Base-by-base conservation (phyloP, 495 filamentous ascomycete species). In the Neurospora terricola region DNA sequence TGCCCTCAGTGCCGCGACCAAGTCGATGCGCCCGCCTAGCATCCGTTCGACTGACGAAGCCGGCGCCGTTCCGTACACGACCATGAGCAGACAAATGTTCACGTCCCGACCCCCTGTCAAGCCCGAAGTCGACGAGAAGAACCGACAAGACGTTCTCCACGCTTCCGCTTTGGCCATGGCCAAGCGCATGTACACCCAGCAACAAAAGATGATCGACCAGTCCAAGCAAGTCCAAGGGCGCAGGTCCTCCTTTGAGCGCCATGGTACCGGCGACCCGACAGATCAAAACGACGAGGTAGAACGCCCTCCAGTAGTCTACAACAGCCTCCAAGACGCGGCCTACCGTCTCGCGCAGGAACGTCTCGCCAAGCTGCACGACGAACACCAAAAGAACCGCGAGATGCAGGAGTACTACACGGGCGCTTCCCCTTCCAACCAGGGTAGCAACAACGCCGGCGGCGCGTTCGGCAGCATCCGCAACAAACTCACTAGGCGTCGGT, bases 91-190 rank as follows among this genome's bases (percentile, higher is more conserved):
- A 72, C 88, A 88, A 38, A 90, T 97, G 85, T 95, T 90, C 75
- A 93, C 91, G 2, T 90, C 92, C 4, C 82, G 89, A 68, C 94
- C 94, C 14, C 92, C 91, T 0, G 88, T 96, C 7, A 83, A 88
- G 39, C 82, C 84, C 8, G 93, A 96, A 77, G 77, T 89, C 0
- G 91, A 96, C 42, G 94, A 96, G 74, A 84, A 90, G 79, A 90
- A 88, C 59, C 88, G 86, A 70, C 84, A 88, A 40, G 90, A 92
- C 78, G 89, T 90, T 7, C 81, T 97, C 1, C 91, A 89, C 73
- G 93, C 93, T 23, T 93, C 94, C 21, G 92, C 94, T 5, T 81
- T 97, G 1, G 92, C 90, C 5, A 97, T 97, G 93, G 93, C 94
- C 34, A 93, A 89, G 80, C 87, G 91, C 73, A 93, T 97, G 91